A percentile compares a stretch with the other conserved stretches of the same genome.
Conservation (phyloP, 148 eudicot genomes). For the Silene uniflora region DNA sequence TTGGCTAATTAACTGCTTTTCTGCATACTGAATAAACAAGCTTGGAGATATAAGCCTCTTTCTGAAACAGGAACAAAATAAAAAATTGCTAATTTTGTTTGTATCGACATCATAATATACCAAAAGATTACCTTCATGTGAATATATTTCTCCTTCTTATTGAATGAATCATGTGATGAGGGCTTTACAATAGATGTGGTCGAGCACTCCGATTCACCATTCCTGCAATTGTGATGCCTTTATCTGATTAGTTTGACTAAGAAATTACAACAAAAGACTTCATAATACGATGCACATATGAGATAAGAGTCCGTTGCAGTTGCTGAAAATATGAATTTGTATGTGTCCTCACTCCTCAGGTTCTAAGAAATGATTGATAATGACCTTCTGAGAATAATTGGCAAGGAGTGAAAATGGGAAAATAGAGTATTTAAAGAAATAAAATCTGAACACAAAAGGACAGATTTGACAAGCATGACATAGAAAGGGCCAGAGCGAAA, state of each 20-base stretch:
- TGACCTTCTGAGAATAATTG: too few relatives aligned
- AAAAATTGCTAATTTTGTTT: neutral
- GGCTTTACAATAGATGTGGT: conserved; percentile 49
- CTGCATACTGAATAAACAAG: conserved; percentile 53
- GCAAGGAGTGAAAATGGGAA: neutral
- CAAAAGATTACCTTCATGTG: conserved; percentile 63
- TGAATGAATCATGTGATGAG: conserved; percentile 46
- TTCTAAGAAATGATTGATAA: too few relatives aligned
- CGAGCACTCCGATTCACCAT: conserved; percentile 33
- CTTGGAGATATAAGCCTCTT: neutral
- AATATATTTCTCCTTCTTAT: conserved; percentile 71
- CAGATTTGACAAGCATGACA: neutral
- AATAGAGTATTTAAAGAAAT: neutral
- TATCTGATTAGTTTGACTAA: conserved; percentile 1
- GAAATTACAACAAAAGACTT: neutral
- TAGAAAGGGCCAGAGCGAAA: conserved; percentile 2
- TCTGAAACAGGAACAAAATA: neutral
- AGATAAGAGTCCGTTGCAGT: neutral
- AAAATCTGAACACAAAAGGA: neutral
- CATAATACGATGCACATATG: neutral
- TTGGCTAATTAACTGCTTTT: conserved; percentile 53
- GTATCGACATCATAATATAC: neutral
- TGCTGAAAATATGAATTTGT: neutral
- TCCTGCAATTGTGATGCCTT: conserved; percentile 37
- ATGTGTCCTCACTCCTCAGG: neutral